Evolutionary conservation across 768 basidiomycete genomes (phyloP).

Genomic region (Baorangia bicolor): DNA sequence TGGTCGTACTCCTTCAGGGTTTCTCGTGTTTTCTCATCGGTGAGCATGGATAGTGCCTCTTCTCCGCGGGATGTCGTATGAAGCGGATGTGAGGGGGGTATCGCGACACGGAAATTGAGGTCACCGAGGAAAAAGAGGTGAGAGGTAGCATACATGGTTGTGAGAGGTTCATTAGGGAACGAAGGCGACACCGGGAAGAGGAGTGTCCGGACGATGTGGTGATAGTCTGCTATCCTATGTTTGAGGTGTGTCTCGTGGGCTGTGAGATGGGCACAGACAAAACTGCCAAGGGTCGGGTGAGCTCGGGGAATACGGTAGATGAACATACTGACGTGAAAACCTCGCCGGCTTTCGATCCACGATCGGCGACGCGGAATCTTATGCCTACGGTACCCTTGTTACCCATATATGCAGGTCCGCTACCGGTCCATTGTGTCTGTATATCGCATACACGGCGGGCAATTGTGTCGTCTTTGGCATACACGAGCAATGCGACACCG

Average conservation of each 20-base stretch:
- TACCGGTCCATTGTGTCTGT: conserved; percentile 74
- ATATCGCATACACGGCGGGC: conserved; percentile 62
- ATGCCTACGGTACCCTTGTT: conserved; percentile 96
- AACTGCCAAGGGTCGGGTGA: conserved; percentile 45
- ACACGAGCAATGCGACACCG: conserved; percentile 85
- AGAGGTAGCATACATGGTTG: conserved; percentile 79
- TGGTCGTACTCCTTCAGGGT: conserved; percentile 73
- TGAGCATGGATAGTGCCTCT: conserved; percentile 42
- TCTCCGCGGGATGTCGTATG: conserved; percentile 33
- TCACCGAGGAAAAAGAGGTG: conserved; percentile 94
- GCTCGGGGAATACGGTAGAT: neutral
- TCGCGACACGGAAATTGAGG: conserved; percentile 84
- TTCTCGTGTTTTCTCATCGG: conserved; percentile 53
- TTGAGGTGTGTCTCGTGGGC: conserved; percentile 69
- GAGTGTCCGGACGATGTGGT: conserved; percentile 76
- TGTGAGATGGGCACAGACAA: conserved; percentile 90
- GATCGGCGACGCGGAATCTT: conserved; percentile 67
- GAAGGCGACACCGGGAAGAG: conserved; percentile 63
- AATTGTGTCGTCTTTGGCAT: conserved; percentile 70
- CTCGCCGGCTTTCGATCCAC: conserved; percentile 62
- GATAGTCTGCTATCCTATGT: conserved; percentile 72
- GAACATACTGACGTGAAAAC: conserved; percentile 70
- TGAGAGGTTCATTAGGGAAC: conserved; percentile 37
- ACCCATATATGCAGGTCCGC: conserved; percentile 75
- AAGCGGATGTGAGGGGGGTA: conserved; percentile 56